phyloP scores from a whole-genome alignment of 371 early-diverging fungal genomes.

The Circinella minor region DNA sequence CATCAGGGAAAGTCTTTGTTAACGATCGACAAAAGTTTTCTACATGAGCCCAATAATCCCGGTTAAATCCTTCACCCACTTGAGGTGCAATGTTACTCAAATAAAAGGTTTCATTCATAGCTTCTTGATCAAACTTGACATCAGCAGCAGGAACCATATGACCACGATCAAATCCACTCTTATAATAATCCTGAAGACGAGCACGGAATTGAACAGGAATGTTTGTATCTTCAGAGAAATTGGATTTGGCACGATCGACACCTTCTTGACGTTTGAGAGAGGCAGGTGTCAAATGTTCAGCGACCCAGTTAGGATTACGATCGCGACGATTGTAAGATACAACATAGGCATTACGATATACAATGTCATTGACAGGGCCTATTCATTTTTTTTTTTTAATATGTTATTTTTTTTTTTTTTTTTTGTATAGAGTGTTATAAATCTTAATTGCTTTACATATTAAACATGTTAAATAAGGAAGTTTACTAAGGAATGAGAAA shows the following conservation, averaged over 20 bases:
- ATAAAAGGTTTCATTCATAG: conserved; percentile 82
- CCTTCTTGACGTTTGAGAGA: conserved; percentile 59
- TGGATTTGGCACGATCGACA: conserved; percentile 68
- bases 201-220: conserved; percentile 75
- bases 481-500: background rate
- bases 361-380: conserved; percentile 66
- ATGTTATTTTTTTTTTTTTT: too few relatives aligned
- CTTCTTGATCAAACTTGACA: conserved; percentile 67
- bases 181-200: conserved; percentile 70
- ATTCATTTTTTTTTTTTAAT: background rate
- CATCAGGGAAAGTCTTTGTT: conserved; percentile 68
- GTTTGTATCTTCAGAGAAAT: conserved; percentile 69
- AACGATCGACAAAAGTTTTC: conserved; percentile 77
- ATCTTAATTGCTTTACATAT: too few relatives aligned
- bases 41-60: conserved; percentile 84
- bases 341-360: conserved; percentile 64
- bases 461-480: too few relatives aligned
- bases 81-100: conserved; percentile 85
- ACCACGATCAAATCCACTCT: conserved; percentile 81
- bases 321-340: conserved; percentile 75
- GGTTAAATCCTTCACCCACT: conserved; percentile 84
- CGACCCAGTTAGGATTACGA: conserved; percentile 88
- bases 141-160: conserved; percentile 90
- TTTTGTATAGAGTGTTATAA: too few relatives aligned
- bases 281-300: conserved; percentile 78